Evolutionary conservation across 2,329 filamentous ascomycete genomes (phyloP).

Genomic region (Plectosphaerella cucumerina): DNA sequence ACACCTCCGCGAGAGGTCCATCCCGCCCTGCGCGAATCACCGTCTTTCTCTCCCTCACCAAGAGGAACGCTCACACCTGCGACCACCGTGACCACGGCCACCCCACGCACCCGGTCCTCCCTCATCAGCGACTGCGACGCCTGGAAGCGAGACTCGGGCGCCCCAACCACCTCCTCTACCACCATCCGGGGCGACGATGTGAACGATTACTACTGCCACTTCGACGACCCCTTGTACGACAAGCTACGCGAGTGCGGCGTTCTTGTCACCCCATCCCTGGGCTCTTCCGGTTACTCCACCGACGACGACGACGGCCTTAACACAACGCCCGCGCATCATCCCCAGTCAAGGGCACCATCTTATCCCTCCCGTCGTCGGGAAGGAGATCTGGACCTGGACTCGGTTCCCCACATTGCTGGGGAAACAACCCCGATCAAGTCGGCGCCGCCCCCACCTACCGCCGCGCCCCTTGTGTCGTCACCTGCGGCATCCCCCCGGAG

Average conservation of each 20-base stretch:
- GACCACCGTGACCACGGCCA: neutral
- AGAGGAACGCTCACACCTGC: constrained; percentile 9
- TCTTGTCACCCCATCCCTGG: constrained; percentile 8
- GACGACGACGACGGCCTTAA: neutral
- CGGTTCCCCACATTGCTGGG: neutral
- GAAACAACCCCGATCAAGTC: neutral
- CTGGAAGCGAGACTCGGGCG: constrained; percentile 53
- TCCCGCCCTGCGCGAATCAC: constrained; percentile 39
- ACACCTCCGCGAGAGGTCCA: constrained; percentile 48
- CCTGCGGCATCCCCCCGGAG: constrained; percentile 2
- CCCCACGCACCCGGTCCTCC: neutral
- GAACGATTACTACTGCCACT: constrained; percentile 31
- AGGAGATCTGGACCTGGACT: too few species aligned
- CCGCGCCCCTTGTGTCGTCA: neutral
- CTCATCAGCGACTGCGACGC: constrained; percentile 26
- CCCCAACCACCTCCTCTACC: constrained; percentile 36
- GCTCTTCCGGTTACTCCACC: constrained; percentile 25
- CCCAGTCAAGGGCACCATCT: neutral
- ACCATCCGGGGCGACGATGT: constrained; percentile 37
- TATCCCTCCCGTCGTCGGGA: too few species aligned
- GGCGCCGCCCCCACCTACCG: constrained; percentile 1
- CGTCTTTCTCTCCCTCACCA: constrained; percentile 14
- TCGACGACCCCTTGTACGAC: neutral
- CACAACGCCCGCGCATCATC: neutral
- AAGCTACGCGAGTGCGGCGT: neutral